These are phyloP conservation scores for Apophysomyces elegans DNA, from an alignment of 371 early-diverging fungal genomes.

Conservation along the genomic window DNA sequence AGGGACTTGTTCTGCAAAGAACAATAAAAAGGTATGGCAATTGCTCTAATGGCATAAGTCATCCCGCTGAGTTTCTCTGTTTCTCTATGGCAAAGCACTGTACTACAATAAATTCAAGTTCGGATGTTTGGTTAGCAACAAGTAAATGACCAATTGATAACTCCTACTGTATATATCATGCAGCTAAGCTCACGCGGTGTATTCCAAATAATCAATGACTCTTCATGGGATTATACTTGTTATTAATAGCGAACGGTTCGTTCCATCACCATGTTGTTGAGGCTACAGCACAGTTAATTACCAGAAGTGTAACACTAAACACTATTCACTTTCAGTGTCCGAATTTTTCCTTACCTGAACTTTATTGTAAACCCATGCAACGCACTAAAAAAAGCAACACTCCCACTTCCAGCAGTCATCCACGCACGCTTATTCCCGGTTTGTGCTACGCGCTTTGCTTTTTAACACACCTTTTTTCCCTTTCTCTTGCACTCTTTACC, in stretches of 20 bases:
- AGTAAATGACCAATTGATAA: too few species aligned
- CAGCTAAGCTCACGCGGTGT: too few species aligned
- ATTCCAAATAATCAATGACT: too few species aligned
- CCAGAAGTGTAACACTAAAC: neutral
- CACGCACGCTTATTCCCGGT: constrained; percentile 5
- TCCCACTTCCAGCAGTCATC: constrained; percentile 7
- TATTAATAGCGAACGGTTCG: neutral
- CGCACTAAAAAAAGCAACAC: constrained; percentile 2
- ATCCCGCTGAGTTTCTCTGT: neutral
- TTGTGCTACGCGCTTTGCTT: constrained; percentile 9
- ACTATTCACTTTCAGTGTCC: constrained; percentile 5
- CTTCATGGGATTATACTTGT: neutral
- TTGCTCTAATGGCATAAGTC: neutral
- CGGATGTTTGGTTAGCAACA: too few species aligned
- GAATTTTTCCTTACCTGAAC: constrained; percentile 8
- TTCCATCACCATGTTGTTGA: neutral
- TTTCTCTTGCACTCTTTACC: constrained; percentile 1
- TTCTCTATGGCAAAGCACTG: neutral
- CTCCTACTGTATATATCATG: too few species aligned
- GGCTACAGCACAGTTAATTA: neutral
- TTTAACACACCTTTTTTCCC: constrained; percentile 5
- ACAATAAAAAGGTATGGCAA: neutral
- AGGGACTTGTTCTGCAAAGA: neutral
- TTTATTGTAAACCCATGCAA: constrained; percentile 2
- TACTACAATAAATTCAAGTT: neutral